Base-by-base conservation (phyloP, 345 rosid genomes). In the Salix brachista region DNA sequence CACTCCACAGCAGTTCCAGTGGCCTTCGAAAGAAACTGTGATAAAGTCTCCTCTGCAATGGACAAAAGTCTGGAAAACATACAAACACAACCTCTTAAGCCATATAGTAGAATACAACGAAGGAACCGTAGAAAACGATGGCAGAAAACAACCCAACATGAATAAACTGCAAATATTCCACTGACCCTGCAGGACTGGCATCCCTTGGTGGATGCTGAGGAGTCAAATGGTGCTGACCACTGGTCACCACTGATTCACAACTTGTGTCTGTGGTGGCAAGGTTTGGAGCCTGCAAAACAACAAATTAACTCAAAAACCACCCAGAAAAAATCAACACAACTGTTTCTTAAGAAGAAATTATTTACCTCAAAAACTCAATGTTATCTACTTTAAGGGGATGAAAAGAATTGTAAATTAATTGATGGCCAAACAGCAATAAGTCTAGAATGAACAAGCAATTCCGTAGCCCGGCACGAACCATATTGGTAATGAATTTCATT, bases 1-100 rank as follows among this genome's bases (percentile, higher is more conserved):
- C 99, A 96, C 97, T 96, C 99, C 70, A 96, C 97, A 79, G 99
- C 99, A 84, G 99, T 96, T 90, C 99, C 99, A 87, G 98, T 96
- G 79, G 99, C 99, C 98, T 96, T 96, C 73, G 99, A 96, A 86
- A 96, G 97, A 94, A 96, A 96, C 93, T 94, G 98, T 91, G 98
- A 88, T 94, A 94, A 89, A 89, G 97, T 91, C 84, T 96, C 97
- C 90, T 96, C 97, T 84, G 97, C 97, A 87, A 91, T 87, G 90
- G 99, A 91, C 98, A 96, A 89, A 87, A 96, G 98, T 85, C 99
- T 94, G 54, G 52, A 75, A 66, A 73, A 65, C 42, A 70, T 70
- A 78, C 75, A 80, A 79, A 81, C 42, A 67, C 77, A 48, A 67
- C 69, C 56, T n/a, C 71, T 39, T 21, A 41, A 67, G 58, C 74